phyloP scores from a whole-genome alignment of 352 stramenopile genomes.

The Phytophthora pseudosyringae region DNA sequence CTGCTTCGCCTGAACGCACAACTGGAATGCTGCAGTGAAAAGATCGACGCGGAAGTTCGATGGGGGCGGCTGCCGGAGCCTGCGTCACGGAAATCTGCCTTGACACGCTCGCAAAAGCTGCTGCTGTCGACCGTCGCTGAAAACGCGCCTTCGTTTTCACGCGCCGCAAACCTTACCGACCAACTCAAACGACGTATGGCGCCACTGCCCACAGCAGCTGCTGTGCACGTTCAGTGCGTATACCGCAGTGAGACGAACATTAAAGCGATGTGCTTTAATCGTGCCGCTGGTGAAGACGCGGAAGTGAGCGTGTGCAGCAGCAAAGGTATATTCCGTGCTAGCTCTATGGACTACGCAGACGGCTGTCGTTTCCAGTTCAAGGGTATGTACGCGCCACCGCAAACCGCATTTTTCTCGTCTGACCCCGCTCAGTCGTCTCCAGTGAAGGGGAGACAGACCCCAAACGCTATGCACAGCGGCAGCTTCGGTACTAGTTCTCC shows the following conservation, averaged over 20 bases:
- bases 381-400: slow-evolving; percentile 71
- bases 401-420: slow-evolving; percentile 45
- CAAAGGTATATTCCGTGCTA: slow-evolving; percentile 77
- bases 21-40: slow-evolving; percentile 75
- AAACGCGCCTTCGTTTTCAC: slow-evolving; percentile 42
- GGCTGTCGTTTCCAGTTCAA: slow-evolving; percentile 84
- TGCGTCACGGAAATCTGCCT: slow-evolving; percentile 58
- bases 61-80: slow-evolving; percentile 78
- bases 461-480: slow-evolving; percentile 23
- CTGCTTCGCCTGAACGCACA: slow-evolving; percentile 73
- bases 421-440: slow-evolving; percentile 32
- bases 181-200: slow-evolving; percentile 66
- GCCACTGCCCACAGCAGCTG: slow-evolving; percentile 32
- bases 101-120: slow-evolving; percentile 76
- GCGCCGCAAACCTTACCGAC: slow-evolving; percentile 57
- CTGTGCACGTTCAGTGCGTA: slow-evolving; percentile 64
- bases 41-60: slow-evolving; percentile 75
- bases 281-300: slow-evolving; percentile 48
- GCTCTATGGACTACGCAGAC: slow-evolving; percentile 69
- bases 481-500: slow-evolving; percentile 29
- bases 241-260: slow-evolving; percentile 86
- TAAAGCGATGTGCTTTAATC: slow-evolving; percentile 87
- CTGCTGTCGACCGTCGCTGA: slow-evolving; percentile 53
- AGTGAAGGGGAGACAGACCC: slow-evolving; percentile 30
- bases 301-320: slow-evolving; percentile 81